Evolutionary conservation across 2,329 filamentous ascomycete genomes (phyloP), one percentile per base, ranked within the genome.

Genomic region (Pseudocercospora fijiensis): DNA sequence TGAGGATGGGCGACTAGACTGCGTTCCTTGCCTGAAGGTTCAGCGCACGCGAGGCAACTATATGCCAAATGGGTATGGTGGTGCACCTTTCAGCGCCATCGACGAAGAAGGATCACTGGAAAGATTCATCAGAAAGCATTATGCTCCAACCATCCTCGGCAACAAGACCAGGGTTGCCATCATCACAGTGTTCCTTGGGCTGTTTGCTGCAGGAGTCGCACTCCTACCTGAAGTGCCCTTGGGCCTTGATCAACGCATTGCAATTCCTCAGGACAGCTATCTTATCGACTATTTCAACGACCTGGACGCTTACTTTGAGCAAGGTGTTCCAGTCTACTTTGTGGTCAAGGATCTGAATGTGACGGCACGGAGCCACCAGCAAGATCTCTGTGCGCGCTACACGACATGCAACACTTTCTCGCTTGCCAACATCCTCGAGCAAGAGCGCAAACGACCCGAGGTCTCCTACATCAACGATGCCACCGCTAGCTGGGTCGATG

Each of bases 201-300:
- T 98, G 16, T 93, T 99, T 72, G 90, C 94, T 0, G 90, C 90
- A 20, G 92, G 89, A 10, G 77, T 99, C 24, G 92, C 93, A 1
- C 81, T 99, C 30, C 84, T 98, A 16, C 96, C 95, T 0, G 86
- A 89, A 67, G 87, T 99, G 18, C 80, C 94, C 70, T 86, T 99
- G 47, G 95, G 95, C 0, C 83, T 99, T 27, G 95, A 99, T 73
- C 95, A 99, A 78, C 88, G 95, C 18, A 94, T 97, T 60, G 95
- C 95, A 10, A 90, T 99, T 63, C 95, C 95, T 0, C 91, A 90
- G 68, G 93, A 91, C 72, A 98, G 94, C 0, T 99, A 99, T 75
- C 82, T 99, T 57, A 96, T 99, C 66, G 87, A 90, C 9, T 99
- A 96, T 77, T 99, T 99, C 78, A 92, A 98, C 73, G 95, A 99